These are phyloP conservation scores for Dictyostelium firmibasis DNA, from an alignment of 78 protist genomes.

Conservation along the genomic window DNA sequence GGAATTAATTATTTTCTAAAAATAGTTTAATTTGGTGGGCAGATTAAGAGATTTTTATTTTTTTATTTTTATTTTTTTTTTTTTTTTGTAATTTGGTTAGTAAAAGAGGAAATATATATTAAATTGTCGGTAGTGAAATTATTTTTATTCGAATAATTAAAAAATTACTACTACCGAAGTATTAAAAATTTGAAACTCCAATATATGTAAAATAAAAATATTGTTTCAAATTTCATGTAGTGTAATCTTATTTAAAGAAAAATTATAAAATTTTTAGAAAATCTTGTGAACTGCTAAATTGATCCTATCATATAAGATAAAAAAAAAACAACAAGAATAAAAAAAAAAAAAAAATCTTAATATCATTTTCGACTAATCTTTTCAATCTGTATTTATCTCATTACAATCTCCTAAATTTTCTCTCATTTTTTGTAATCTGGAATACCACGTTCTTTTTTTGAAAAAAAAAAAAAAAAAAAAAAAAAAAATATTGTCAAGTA, in stretches of 20 bases:
- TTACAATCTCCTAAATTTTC: background rate
- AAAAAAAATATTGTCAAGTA: too few relatives aligned
- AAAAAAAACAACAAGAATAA: too few relatives aligned
- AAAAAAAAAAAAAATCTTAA: background rate
- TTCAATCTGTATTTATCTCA: background rate
- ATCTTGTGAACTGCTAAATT: background rate
- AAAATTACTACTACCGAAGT: background rate
- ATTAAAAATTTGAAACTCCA: background rate
- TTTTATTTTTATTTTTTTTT: too few relatives aligned
- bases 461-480: too few relatives aligned
- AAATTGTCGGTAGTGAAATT: background rate
- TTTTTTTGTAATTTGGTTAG: too few relatives aligned
- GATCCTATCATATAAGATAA: background rate
- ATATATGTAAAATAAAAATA: too few relatives aligned
- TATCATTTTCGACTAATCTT: background rate
- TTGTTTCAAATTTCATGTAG: too few relatives aligned
- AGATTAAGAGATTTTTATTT: background rate
- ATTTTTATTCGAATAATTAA: too few relatives aligned
- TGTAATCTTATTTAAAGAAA: background rate
- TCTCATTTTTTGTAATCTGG: background rate
- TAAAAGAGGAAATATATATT: background rate
- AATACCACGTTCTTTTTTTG: too few relatives aligned
- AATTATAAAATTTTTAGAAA: background rate
- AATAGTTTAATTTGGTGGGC: too few relatives aligned
- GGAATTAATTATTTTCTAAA: too few relatives aligned